Evolutionary conservation across 352 stramenopile species (phyloP), one percentile per base, ranked within the genome.

Genomic region (Thalassiosira delicatula): DNA sequence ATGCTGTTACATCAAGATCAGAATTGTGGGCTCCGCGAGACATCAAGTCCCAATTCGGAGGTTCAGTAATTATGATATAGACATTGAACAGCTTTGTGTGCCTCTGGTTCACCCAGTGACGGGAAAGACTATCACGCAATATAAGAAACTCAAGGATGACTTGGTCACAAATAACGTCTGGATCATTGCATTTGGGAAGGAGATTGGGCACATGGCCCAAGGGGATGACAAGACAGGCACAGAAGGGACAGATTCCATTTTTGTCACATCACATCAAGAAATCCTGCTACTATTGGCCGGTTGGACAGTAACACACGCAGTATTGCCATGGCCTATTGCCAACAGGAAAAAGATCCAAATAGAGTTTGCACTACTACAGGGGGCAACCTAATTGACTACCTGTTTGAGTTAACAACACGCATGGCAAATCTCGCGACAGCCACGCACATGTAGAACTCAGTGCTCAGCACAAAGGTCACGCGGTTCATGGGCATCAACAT

Each of bases 341-440:
- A 65, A 4, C 42, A 80, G 29, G 85, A 85, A 65, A 33, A 19
- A 0, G 57, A 86, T 29, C 61, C 46, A 0, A 67, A 78, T 37
- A 44, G 76, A 44, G 62, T 84, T 8, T 46, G 72, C 0, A 70
- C 68, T 19, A 86, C 67, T 0, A 62, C 81, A 11, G 76, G 77
- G 0, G 77, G 82, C 8, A 67, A 85, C 62, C 40, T 69, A 0
- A 80, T 84, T 57, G 27, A 84, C 32, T 88, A 85, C 66, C 54
- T 59, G 21, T 46, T 35, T 2, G 37, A 77, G 19, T 25, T 60
- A 0, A 79, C 60, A 19, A 86, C 82, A n/a, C 23, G 66, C 29
- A 81, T 71, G 27, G 76, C 71, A 0, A 56, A 75, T 29, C 33
- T 87, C 3, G 76, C 49, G 25, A 85, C 83, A 17, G 21, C 56